Percentiles rank a stretch among this genome's conserved stretches.
These are phyloP conservation scores for Aureobasidium leucospermi DNA, from an alignment of 2,329 filamentous ascomycete species.

Conservation along the genomic window DNA sequence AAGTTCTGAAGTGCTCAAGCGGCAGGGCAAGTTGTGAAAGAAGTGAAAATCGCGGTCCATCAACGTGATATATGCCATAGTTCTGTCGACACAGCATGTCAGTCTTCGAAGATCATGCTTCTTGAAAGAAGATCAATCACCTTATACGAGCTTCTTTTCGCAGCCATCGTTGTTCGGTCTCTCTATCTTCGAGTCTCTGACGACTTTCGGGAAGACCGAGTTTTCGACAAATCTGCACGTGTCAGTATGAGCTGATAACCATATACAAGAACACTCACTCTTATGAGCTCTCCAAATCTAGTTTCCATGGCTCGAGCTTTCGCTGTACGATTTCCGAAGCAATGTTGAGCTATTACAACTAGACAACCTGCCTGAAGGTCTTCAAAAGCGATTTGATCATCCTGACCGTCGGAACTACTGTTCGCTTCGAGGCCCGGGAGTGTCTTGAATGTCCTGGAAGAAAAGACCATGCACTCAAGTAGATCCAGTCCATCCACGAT, in stretches of 20 bases:
- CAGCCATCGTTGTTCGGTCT: slow-evolving; percentile 10
- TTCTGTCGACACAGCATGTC: background rate
- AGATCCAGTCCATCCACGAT: background rate
- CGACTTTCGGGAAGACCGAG: background rate
- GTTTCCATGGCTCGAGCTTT: slow-evolving; percentile 14
- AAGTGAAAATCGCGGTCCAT: slow-evolving; percentile 14
- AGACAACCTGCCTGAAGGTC: slow-evolving; percentile 13
- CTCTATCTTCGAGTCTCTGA: slow-evolving; percentile 11
- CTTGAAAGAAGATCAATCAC: background rate
- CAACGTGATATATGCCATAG: slow-evolving; percentile 14
- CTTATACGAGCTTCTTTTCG: slow-evolving; percentile 14
- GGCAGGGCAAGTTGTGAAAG: slow-evolving; percentile 15
- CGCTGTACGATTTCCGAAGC: slow-evolving; percentile 12
- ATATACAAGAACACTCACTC: background rate
- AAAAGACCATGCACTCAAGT: background rate
- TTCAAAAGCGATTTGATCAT: slow-evolving; percentile 11
- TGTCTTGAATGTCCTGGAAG: slow-evolving; percentile 7
- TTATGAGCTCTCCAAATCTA: slow-evolving; percentile 12
- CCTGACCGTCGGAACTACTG: background rate
- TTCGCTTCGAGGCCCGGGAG: background rate
- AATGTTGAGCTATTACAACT: slow-evolving; percentile 11
- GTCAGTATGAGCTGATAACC: background rate
- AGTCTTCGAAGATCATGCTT: background rate
- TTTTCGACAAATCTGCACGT: background rate
- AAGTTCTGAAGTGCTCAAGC: slow-evolving; percentile 11